Percentiles rank a stretch among this genome's conserved stretches.
phyloP scores from a whole-genome alignment of 306 rosid genomes.

The Lupinus albus region DNA sequence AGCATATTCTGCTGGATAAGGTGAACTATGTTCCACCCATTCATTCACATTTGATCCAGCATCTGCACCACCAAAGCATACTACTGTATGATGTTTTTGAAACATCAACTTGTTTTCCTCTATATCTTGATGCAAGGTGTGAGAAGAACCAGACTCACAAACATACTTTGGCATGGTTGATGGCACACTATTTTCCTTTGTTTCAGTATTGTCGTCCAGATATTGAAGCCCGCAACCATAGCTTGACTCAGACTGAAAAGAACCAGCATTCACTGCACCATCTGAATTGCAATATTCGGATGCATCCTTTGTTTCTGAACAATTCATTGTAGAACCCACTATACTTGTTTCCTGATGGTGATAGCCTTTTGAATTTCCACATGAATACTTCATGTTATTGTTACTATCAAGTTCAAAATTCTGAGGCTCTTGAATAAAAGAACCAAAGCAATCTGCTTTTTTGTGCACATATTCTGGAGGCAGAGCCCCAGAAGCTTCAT shows the following conservation, averaged over 20 bases:
- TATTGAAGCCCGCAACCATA: slow-evolving; percentile 42
- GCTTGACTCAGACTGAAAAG: slow-evolving; percentile 43
- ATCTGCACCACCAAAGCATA: slow-evolving; percentile 40
- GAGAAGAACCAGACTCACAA: slow-evolving; percentile 44
- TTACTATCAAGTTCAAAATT: slow-evolving; percentile 36
- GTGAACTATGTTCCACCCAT: slow-evolving; percentile 33
- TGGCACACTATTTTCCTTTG: slow-evolving; percentile 34
- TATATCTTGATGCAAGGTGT: slow-evolving; percentile 41
- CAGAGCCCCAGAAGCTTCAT: slow-evolving; percentile 46
- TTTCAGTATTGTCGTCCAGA: slow-evolving; percentile 41
- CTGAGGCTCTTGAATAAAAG: slow-evolving; percentile 48
- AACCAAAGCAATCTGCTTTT: slow-evolving; percentile 41
- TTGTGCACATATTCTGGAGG: slow-evolving; percentile 45
- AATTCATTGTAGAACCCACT: slow-evolving; percentile 45
- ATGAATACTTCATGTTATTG: slow-evolving; percentile 42
- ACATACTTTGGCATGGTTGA: slow-evolving; percentile 44
- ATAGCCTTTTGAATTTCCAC: slow-evolving; percentile 46
- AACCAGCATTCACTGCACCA: slow-evolving; percentile 44
- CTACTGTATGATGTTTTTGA: slow-evolving; percentile 39
- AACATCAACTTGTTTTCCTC: slow-evolving; percentile 40
- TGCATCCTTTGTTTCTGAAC: slow-evolving; percentile 42
- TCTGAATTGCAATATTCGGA: slow-evolving; percentile 47
- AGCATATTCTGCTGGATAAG: slow-evolving; percentile 36
- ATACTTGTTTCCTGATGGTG: slow-evolving; percentile 49
- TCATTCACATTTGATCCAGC: slow-evolving; percentile 39